Base-by-base conservation (phyloP, 208 protist genomes). In the Acanthamoeba triangularis region DNA sequence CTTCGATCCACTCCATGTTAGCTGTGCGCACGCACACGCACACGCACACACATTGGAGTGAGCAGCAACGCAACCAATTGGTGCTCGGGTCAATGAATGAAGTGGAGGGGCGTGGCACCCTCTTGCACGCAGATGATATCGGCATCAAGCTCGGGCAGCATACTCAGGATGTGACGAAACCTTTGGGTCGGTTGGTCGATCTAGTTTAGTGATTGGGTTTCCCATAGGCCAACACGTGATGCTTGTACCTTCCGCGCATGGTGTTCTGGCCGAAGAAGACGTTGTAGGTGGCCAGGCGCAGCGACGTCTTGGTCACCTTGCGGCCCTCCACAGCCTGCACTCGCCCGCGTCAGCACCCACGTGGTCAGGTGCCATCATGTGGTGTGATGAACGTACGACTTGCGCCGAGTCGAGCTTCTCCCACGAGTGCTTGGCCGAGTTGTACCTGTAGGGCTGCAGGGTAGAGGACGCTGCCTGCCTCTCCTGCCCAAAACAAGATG, bases 281-380 rank as follows among this genome's bases (percentile, higher is more conserved):
- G 82, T 90, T 90, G 82, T 90, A 90, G 52, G 82, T 90, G 4
- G 44, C 82, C 82, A 90, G 10, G 5, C 82, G 47, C 52, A 90
- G 52, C 49, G 72, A 80, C 28, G 65, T 23, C n/a, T 37, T 72
- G 28, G 2, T 65, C 59, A 65, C 59, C 52, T 56, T 56, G 18
- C 20, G 52, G 13, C 52, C 52, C 18, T 56, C 52, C 52, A 0
- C 52, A 20, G 52, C 52, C 52, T 56, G 52, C 52, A 56, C 41
- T 47, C 41, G 5, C 41, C 5, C 54, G 3, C 54, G 16, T 23
- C 54, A 59, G 54, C 54, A 59, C 11, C 16, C 54, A 65, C 25
- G 59, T 23, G 20, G 11, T 20, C n/a, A n/a, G 52, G n/a, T n/a
- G n/a, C n/a, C n/a, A n/a, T 54, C 8, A 54, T 16, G 49, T 54